Base-by-base conservation (phyloP, 2,329 filamentous ascomycete species). In the Arthrocladium fulminans region DNA sequence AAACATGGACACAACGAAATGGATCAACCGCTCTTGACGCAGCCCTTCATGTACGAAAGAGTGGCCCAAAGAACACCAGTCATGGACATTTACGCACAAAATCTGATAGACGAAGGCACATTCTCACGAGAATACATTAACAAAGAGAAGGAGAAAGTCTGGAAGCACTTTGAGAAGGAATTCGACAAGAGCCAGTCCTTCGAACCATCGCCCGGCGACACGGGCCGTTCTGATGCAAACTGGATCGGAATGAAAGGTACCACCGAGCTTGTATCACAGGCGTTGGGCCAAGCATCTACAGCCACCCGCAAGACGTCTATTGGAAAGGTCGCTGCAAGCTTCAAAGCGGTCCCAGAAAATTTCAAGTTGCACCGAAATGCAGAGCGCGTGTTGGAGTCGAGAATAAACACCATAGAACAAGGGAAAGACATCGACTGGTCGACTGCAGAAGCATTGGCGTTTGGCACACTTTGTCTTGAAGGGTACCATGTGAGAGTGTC, bases 181-280 rank as follows among this genome's bases (percentile, higher is more conserved):
- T 98, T 97, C 69, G 78, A 88, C 61, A 88, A 90, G 70, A 95
- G 89, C 70, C 96, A 94, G 72, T 90, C 98, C 62, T 98, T 98
- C 71, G 85, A 90, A 68, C 88, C 92, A 39, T 94, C 86, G n/a
- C n/a, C n/a, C n/a, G n/a, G n/a, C 34, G 86, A 89, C 57, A 94
- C 95, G 73, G 92, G 98, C 71, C 98, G 92, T 92, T 82, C 95
- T 59, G 97, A 92, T 7, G 96, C 89, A 45, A 90, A 92, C 49
- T 98, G 92, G 92, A 94, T 97, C 72, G 90, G 90, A 54, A 97
- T 98, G 81, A 97, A 97, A 75, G 94, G 89, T 25, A 92, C 92
- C 61, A 97, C 96, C 75, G 92, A 98, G 58, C 76, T 98, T 55
- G 89, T 90, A 24, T 92, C 84, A 20, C 92, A 98, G 73, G 82